Conservation (phyloP, 176 grass and related monocot species). For the Panicum miliaceum region DNA sequence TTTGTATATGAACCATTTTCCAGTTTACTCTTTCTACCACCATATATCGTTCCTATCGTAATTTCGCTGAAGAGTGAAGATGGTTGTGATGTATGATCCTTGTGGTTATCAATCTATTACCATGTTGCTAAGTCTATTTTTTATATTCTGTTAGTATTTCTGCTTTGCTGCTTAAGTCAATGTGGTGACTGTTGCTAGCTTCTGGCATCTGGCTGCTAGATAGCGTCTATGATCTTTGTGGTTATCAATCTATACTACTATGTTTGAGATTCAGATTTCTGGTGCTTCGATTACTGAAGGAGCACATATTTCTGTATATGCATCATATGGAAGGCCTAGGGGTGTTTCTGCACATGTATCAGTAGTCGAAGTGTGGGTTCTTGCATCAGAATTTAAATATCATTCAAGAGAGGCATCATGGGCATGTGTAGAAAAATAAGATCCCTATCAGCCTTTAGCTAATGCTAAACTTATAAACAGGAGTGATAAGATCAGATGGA, state of each 20-base stretch:
- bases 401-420: neutral
- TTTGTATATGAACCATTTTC: constrained; percentile 41
- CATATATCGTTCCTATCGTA: constrained; percentile 37
- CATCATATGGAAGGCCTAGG: neutral
- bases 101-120: constrained; percentile 4
- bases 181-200: neutral
- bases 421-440: neutral
- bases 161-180: neutral
- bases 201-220: neutral
- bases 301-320: neutral
- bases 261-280: neutral
- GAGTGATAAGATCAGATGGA: neutral
- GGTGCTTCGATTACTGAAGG: neutral
- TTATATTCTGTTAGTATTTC: neutral
- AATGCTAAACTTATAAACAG: neutral
- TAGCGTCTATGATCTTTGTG: neutral
- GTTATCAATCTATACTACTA: neutral
- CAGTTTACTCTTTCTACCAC: constrained; percentile 18
- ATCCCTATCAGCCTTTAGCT: neutral
- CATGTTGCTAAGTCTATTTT: neutral
- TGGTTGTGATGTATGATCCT: constrained; percentile 49
- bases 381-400: neutral
- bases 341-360: neutral
- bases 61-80: constrained; percentile 50
- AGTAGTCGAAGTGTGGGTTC: neutral